Base-by-base conservation (phyloP, 768 basidiomycete species). In the Russula sp. region DNA sequence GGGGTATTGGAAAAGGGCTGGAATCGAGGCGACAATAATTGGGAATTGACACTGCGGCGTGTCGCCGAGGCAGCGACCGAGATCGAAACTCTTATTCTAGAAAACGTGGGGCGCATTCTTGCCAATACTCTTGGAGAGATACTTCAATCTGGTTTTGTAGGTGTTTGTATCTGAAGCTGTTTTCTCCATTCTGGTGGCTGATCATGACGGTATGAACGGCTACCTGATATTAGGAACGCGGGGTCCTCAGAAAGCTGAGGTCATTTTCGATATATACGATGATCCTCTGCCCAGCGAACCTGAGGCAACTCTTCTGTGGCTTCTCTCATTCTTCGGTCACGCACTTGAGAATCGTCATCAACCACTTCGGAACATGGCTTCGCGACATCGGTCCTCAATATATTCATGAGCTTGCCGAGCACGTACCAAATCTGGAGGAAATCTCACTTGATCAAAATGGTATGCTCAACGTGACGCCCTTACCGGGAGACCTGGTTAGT, bases 371-470 rank as follows among this genome's bases (percentile, higher is more conserved):
- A 16, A 50, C 2, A 26, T 64, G 63, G 63, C 59, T 60, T 22
- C 13, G 5, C 18, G 63, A 56, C 38, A 56, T 64, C 42, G 48
- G 59, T 22, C 59, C 63, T 42, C 63, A 42, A 26, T 64, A 60
- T 18, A 26, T 64, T 38, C 20, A 5, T 36, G 63, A 64, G 59
- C 46, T 64, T 7, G 46, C 46, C 13, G 34, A 26, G 30, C 24
- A 49, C 8, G 30, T 64, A 20, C 63, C 63, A 5, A 14, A 60
- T 56, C 53, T 64, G 28, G 63, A 64, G 30, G 63, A 64, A 30
- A 28, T 64, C 59, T 60, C 63, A 42, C 63, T 64, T 14, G 63
- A 64, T 60, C 59, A 64, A 34, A 5, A 42, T 7, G 63, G 53
- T 16, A 64, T 64, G 63, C 0, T 5, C 9, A 22, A 16, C 24